Evolutionary conservation across 306 rosid genomes (phyloP).

Genomic region (Trichosanthes cucumerina): DNA sequence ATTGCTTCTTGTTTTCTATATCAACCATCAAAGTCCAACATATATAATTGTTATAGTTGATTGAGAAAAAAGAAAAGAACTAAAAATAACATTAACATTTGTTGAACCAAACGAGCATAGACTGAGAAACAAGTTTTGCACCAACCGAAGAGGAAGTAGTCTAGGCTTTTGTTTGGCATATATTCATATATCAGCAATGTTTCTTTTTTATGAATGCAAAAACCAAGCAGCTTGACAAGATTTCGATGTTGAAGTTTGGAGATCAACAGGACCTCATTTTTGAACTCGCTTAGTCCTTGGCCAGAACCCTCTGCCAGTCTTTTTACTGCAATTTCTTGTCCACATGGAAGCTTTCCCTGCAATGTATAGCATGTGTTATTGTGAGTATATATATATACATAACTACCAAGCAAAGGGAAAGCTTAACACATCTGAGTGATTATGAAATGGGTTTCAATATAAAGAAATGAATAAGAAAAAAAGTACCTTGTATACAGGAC

Average conservation of each 20-base stretch:
- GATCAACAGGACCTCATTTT: constrained; percentile 21
- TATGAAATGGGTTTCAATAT: background rate
- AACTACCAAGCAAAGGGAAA: background rate
- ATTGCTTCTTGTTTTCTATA: constrained; percentile 30
- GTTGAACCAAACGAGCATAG: background rate
- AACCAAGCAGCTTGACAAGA: constrained; percentile 32
- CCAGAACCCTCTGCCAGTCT: constrained; percentile 24
- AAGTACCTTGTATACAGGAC: background rate
- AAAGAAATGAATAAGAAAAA: background rate
- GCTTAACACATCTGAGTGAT: background rate
- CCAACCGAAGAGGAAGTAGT: constrained; percentile 26
- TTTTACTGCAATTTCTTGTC: constrained; percentile 27
- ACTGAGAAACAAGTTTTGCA: background rate
- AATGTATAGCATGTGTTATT: background rate
- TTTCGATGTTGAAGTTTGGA: constrained; percentile 31
- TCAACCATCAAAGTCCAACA: background rate
- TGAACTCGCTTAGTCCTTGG: constrained; percentile 29
- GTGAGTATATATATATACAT: background rate
- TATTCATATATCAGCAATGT: constrained; percentile 32
- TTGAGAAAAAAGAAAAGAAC: background rate
- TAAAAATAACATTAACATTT: background rate
- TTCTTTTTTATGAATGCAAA: constrained; percentile 22
- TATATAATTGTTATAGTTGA: background rate
- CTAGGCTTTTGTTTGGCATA: constrained; percentile 36
- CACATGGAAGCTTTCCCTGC: constrained; percentile 24